Conservation (phyloP, 495 filamentous ascomycete species). For the Podospora pseudoanserina region DNA sequence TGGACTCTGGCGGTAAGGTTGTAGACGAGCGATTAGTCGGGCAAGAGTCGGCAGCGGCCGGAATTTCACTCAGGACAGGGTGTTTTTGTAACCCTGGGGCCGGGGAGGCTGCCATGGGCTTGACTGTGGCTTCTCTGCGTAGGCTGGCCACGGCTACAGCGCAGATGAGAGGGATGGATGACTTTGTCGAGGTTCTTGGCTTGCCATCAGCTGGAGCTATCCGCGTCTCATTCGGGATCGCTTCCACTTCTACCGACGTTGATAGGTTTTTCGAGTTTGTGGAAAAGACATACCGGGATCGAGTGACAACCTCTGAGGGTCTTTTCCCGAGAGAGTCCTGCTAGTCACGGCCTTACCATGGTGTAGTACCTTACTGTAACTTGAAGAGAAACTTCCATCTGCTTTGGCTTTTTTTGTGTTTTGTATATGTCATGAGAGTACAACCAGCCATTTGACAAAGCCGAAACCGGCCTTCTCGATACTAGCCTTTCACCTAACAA, state of each 20-base stretch:
- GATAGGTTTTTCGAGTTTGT: slow-evolving; percentile 32
- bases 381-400: too few species aligned
- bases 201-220: slow-evolving; percentile 30
- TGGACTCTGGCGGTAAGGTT: slow-evolving; percentile 39
- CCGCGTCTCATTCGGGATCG: slow-evolving; percentile 34
- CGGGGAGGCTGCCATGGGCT: slow-evolving; percentile 27
- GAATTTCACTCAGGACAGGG: slow-evolving; percentile 57
- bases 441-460: neutral
- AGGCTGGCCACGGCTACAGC: slow-evolving; percentile 6
- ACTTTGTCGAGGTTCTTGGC: slow-evolving; percentile 21
- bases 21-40: slow-evolving; percentile 55
- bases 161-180: slow-evolving; percentile 16
- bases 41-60: slow-evolving; percentile 32
- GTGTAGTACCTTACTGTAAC: too few species aligned
- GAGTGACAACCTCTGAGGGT: neutral
- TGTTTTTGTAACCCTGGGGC: slow-evolving; percentile 62
- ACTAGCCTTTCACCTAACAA: neutral
- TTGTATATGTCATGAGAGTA: too few species aligned
- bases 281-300: slow-evolving; percentile 33
- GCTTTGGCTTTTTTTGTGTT: too few species aligned
- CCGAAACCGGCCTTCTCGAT: neutral
- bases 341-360: too few species aligned
- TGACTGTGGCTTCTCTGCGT: slow-evolving; percentile 8
- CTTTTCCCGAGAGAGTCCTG: neutral
- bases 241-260: slow-evolving; percentile 28